Evolutionary conservation across 495 filamentous ascomycete genomes (phyloP).

Genomic region (Penicillium psychrofluorescens): DNA sequence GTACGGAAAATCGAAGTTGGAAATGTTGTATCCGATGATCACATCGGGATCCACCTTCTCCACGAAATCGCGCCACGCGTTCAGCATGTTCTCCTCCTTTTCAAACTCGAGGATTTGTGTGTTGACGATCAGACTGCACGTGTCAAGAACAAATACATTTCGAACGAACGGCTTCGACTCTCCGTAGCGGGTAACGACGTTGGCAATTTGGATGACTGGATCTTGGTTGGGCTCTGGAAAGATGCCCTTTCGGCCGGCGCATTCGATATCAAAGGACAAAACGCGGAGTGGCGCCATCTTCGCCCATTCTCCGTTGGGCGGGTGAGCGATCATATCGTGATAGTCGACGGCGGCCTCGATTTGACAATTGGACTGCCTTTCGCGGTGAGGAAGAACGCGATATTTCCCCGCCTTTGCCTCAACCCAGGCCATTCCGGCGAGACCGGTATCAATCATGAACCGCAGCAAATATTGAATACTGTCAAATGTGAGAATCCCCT

Average conservation of each 20-base stretch:
- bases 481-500: conserved; percentile 78
- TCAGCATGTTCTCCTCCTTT: conserved; percentile 77
- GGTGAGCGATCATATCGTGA: conserved; percentile 74
- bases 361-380: conserved; percentile 84
- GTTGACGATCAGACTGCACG: conserved; percentile 85
- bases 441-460: conserved; percentile 95
- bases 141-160: conserved; percentile 93
- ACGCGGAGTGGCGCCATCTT: conserved; percentile 96
- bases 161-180: conserved; percentile 92
- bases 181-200: conserved; percentile 93
- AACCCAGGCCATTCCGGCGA: conserved; percentile 96
- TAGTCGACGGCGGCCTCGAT: conserved; percentile 86
- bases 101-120: conserved; percentile 83
- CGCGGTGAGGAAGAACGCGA: conserved; percentile 46
- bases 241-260: conserved; percentile 92
- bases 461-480: conserved; percentile 89
- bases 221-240: conserved; percentile 90
- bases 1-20: conserved; percentile 98
- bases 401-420: conserved; percentile 74
- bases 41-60: conserved; percentile 91
- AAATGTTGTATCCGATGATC: conserved; percentile 98
- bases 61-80: conserved; percentile 82
- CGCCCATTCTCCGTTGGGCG: conserved; percentile 90
- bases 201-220: conserved; percentile 97
- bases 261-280: conserved; percentile 97